Percentiles rank a stretch among this genome's conserved stretches.
Evolutionary conservation across 108 stramenopile species (phyloP).

Genomic region (Nitzschia inconspicua): DNA sequence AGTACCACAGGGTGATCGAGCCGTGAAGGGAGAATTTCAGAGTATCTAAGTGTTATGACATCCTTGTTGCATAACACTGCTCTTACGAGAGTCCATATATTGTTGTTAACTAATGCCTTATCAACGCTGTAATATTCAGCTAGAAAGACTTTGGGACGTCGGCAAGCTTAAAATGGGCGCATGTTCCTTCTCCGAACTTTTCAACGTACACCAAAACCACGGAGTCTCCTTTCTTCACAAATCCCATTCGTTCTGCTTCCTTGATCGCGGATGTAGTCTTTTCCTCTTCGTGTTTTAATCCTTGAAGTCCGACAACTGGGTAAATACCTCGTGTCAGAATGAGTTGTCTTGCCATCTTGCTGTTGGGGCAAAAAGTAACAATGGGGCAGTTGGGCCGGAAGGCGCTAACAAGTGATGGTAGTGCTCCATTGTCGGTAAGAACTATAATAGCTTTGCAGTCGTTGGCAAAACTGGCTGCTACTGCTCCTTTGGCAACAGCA

Average conservation of each 20-base stretch:
- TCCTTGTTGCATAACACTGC: neutral
- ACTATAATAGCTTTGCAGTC: slow-evolving; percentile 87
- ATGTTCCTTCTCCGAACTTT: slow-evolving; percentile 28
- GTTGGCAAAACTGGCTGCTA: slow-evolving; percentile 86
- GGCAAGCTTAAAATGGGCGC: slow-evolving; percentile 54
- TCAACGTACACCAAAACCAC: slow-evolving; percentile 56
- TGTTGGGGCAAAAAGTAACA: slow-evolving; percentile 68
- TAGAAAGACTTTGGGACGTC: slow-evolving; percentile 37
- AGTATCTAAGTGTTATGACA: slow-evolving; percentile 44
- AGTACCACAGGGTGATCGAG: slow-evolving; percentile 78
- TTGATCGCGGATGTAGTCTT: slow-evolving; percentile 49
- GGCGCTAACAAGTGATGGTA: slow-evolving; percentile 61
- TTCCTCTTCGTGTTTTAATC: slow-evolving; percentile 21
- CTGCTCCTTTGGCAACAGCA: slow-evolving; percentile 89
- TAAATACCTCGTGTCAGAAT: slow-evolving; percentile 79
- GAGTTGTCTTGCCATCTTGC: slow-evolving; percentile 76
- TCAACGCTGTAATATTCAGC: neutral
- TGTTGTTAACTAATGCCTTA: neutral
- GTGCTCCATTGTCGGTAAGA: slow-evolving; percentile 65
- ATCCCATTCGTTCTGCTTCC: slow-evolving; percentile 65
- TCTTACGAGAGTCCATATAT: neutral
- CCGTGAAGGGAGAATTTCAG: slow-evolving; percentile 74
- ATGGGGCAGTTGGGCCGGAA: slow-evolving; percentile 79
- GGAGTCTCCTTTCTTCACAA: slow-evolving; percentile 62
- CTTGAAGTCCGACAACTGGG: slow-evolving; percentile 58